Base-by-base conservation (phyloP, 371 early-diverging fungal species). In the Parasitella parasitica region DNA sequence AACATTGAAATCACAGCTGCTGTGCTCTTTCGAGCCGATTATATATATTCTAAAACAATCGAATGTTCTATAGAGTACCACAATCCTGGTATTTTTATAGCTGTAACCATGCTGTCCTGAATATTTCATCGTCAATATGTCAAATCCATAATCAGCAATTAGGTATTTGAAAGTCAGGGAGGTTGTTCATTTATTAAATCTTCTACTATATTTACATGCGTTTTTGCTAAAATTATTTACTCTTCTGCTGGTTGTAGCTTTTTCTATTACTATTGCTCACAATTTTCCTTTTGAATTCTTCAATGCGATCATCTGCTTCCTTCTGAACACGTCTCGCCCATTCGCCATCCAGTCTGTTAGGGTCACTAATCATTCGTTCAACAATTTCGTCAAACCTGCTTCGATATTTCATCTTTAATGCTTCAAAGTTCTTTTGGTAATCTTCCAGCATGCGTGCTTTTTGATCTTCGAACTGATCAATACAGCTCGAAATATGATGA, bases 301-400 rank as follows among this genome's bases (percentile, higher is more conserved):
- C 36, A 18, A 61, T 20, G 16, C 54, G 16, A 35, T 61, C 36
- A 36, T 61, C 48, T 1, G 61, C 61, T 15, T 54, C 54, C 20
- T 43, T 43, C 24, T 61, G 41, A 8, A 61, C 54, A 39, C 61
- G 30, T 36, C 54, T 61, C 3, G 61, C 61, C 61, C 61, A 61
- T 46, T 61, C 61, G 35, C 54, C 61, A 36, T 61, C 54, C 13
- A 62, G 28, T 3, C 63, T 48, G 0, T 48, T 50, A 2, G 63
- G 63, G 30, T 62, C 63, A 38, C 63, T 62, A 4, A 62, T 55
- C 63, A 62, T 54, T 18, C 56, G 35, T 7, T 64, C 64, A 1
- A 64, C 64, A 26, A 64, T 58, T 46, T 53, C 57, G 30, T 64
- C 64, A 54, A 64, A 64, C 24, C 64, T 26, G 12, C 35, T 52